Evolutionary conservation across 225 moss, liverwort and hornwort species (phyloP).

Genomic region (Pseudoscleropodium purum): DNA sequence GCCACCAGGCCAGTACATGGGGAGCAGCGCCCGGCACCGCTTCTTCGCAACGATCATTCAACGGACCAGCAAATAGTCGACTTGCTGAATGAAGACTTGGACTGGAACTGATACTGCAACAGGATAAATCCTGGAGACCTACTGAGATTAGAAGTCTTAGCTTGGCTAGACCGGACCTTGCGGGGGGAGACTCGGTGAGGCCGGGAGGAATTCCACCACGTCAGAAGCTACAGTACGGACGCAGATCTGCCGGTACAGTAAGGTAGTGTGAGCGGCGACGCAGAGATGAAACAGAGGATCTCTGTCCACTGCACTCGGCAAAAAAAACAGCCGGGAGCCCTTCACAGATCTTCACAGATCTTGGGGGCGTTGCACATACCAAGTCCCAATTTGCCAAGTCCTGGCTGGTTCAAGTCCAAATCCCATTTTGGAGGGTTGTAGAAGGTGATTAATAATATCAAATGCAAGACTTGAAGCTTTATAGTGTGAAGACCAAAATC

Average conservation of each 20-base stretch:
- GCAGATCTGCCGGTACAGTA: neutral
- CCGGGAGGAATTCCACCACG: neutral
- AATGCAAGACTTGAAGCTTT: neutral
- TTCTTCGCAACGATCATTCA: conserved; percentile 13
- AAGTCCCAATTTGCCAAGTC: neutral
- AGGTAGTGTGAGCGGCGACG: neutral
- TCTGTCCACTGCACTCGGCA: neutral
- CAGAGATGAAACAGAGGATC: neutral
- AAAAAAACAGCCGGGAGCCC: neutral
- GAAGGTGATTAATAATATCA: neutral
- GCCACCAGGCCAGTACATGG: neutral
- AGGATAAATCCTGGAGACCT: neutral
- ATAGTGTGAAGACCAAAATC: neutral
- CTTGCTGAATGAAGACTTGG: conserved; percentile 1
- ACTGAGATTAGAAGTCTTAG: neutral
- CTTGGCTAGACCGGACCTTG: neutral
- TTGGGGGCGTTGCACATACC: neutral
- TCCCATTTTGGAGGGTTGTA: neutral
- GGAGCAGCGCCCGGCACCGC: conserved; percentile 4
- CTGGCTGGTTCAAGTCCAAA: neutral
- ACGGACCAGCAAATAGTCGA: conserved; percentile 3
- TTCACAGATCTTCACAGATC: neutral
- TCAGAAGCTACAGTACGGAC: neutral
- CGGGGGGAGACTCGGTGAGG: neutral
- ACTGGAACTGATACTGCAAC: neutral